These are phyloP conservation scores for Colletotrichum lindemuthianum DNA, from an alignment of 2,329 filamentous ascomycete species.

Conservation along the genomic window DNA sequence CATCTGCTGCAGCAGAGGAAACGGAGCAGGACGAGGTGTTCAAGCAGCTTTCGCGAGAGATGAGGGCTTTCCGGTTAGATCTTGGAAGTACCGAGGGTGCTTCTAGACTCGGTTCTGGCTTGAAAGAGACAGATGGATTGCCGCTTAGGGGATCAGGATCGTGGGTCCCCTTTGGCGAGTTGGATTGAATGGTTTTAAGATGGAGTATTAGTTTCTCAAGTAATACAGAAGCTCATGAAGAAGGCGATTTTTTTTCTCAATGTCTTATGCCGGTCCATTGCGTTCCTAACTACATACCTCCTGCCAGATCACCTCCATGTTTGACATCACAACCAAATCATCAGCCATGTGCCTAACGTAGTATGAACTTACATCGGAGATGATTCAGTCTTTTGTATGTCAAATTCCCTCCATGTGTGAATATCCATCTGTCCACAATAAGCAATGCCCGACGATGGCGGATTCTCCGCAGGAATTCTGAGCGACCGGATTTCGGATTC, in stretches of 20 bases:
- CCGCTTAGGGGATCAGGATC: background rate
- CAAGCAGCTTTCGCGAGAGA: background rate
- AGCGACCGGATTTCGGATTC: slow-evolving; percentile 18
- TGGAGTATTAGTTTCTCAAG: no score
- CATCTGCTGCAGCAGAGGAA: background rate
- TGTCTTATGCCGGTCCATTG: no score
- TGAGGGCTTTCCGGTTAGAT: background rate
- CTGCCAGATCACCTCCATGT: no score
- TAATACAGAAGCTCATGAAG: no score
- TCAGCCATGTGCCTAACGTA: no score
- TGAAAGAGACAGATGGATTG: background rate
- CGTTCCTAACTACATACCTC: no score
- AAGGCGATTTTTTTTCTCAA: no score
- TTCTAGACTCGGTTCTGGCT: background rate
- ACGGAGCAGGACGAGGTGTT: background rate
- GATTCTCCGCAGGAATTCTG: background rate
- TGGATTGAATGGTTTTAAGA: no score
- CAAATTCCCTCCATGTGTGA: background rate
- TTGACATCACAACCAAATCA: no score
- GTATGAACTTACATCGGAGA: no score
- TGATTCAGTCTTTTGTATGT: background rate
- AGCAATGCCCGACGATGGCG: background rate
- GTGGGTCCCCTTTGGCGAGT: no score
- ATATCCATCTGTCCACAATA: background rate
- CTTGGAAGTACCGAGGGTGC: background rate